A percentile compares a stretch with the other conserved stretches of the same genome.
phyloP scores from a whole-genome alignment of 1,284 basidiomycete genomes.

The Moesziomyces sp. region DNA sequence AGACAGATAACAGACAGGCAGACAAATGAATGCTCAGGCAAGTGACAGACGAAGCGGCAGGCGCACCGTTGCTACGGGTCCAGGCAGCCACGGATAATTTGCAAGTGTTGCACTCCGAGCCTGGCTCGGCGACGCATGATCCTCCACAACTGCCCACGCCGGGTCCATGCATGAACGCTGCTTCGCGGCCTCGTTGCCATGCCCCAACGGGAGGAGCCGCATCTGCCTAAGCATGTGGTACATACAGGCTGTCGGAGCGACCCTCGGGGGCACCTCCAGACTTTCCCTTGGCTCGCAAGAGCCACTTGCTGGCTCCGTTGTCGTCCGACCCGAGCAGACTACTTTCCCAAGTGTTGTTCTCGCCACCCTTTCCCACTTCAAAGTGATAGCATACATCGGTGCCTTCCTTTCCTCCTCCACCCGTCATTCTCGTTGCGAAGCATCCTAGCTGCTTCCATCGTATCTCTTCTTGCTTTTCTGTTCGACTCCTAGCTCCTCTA shows the following conservation, averaged over 20 bases:
- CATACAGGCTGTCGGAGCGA: conserved; percentile 3
- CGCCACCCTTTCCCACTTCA: conserved; percentile 1
- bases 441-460: neutral
- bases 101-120: conserved; percentile 10
- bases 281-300: conserved; percentile 1
- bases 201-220: neutral
- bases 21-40: too few relatives aligned
- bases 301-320: neutral
- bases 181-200: neutral
- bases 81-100: neutral
- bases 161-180: conserved; percentile 3
- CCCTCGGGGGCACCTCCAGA: neutral
- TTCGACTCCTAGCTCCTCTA: neutral
- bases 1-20: too few relatives aligned
- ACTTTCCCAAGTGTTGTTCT: conserved; percentile 17
- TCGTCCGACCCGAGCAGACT: conserved; percentile 6
- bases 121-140: conserved; percentile 2
- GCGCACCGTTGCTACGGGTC: neutral
- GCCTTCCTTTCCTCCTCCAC: neutral
- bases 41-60: neutral
- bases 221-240: conserved; percentile 14
- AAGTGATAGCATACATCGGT: neutral
- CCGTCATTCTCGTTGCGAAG: neutral
- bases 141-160: conserved; percentile 1
- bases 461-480: neutral